A percentile compares a stretch with the other conserved stretches of the same genome.
Evolutionary conservation across 139 green algal species (phyloP).

Genomic region (Closterium sp.): DNA sequence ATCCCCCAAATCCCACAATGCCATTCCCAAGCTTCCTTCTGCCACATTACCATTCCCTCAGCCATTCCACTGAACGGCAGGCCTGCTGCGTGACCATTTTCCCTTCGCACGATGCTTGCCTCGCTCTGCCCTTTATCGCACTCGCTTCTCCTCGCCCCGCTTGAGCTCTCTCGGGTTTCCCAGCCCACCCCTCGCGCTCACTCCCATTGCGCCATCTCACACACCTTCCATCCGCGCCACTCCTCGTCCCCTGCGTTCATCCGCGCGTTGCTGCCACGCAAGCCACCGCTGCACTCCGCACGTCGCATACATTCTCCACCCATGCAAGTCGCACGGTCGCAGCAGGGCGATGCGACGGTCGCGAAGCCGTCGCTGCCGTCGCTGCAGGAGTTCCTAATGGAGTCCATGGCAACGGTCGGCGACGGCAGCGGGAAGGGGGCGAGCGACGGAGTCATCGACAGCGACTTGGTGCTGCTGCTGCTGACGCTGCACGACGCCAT

Average conservation of each 20-base stretch:
- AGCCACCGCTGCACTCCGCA: neutral
- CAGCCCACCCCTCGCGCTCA: neutral
- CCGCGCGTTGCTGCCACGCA: neutral
- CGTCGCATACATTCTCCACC: neutral
- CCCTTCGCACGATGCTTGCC: neutral
- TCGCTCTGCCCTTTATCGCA: neutral
- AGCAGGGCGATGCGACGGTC: neutral
- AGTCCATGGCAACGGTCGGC: neutral
- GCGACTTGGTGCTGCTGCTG: neutral
- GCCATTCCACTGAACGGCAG: neutral
- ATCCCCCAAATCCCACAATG: neutral
- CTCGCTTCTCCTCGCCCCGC: neutral
- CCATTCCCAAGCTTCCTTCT: neutral
- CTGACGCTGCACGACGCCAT: neutral
- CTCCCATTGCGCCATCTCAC: neutral
- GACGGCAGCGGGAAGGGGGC: neutral
- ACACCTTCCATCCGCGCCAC: neutral
- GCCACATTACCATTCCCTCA: neutral
- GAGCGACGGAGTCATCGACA: neutral
- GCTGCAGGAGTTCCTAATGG: neutral
- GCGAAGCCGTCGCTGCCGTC: neutral
- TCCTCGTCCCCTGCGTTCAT: neutral
- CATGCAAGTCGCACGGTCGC: neutral
- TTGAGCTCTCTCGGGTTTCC: neutral
- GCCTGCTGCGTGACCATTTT: neutral